Evolutionary conservation across 805 yeast genomes (phyloP).

Genomic region (Zygotorulaspora florentina): DNA sequence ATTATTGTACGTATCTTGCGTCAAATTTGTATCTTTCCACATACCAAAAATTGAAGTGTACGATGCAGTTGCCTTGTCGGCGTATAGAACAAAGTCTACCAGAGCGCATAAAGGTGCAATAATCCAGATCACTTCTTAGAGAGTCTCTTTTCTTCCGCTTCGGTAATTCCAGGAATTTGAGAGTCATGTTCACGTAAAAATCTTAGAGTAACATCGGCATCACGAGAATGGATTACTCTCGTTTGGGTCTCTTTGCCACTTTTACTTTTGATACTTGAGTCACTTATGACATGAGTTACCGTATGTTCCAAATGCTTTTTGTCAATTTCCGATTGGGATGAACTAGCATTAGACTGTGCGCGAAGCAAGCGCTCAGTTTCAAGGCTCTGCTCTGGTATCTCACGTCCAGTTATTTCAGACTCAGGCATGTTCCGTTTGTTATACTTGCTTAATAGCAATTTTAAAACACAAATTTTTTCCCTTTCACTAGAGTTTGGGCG

Average conservation of each 20-base stretch:
- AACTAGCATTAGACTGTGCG: not conserved
- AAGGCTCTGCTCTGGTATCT: not conserved
- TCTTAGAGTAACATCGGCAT: constrained; percentile 41
- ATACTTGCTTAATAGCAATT: not conserved
- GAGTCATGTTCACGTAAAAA: constrained; percentile 37
- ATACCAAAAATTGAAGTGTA: constrained; percentile 47
- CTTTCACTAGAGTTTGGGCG: not conserved
- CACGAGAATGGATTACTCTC: constrained; percentile 30
- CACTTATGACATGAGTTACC: not conserved
- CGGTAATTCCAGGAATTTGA: constrained; percentile 38
- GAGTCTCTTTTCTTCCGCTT: constrained; percentile 40
- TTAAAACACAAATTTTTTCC: not conserved
- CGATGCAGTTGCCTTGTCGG: constrained; percentile 50
- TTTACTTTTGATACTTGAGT: not conserved
- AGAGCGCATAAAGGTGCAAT: constrained; percentile 38
- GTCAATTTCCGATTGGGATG: not conserved
- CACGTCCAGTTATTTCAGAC: not conserved
- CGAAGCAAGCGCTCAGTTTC: not conserved
- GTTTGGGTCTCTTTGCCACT: constrained; percentile 10
- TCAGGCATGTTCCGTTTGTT: not conserved
- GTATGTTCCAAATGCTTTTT: constrained; percentile 1
- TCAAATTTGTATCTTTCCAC: constrained; percentile 43
- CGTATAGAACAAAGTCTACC: constrained; percentile 42
- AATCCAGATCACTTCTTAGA: constrained; percentile 36
- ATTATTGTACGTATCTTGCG: constrained; percentile 43